Evolutionary conservation across 2,329 filamentous ascomycete genomes (phyloP), one percentile per base, ranked within the genome.

Genomic region (Sporothrix phasma): DNA sequence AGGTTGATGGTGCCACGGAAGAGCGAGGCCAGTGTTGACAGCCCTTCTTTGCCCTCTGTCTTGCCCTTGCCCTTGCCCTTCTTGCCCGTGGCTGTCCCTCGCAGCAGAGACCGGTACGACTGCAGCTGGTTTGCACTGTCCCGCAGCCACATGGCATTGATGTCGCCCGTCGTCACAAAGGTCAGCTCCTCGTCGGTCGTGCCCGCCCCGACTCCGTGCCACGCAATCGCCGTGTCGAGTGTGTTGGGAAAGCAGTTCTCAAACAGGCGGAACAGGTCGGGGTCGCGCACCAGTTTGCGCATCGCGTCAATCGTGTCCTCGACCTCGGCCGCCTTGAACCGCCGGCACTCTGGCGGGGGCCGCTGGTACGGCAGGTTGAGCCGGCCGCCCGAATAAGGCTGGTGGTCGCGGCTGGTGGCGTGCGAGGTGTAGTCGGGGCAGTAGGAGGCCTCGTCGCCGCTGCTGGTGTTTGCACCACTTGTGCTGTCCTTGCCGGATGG

Each of bases 211-310:
- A 58, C 7, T 1, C 66, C 66, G 24, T 62, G 62, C 67, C 67
- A 69, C 7, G 56, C 54, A 29, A 69, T 63, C 17, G 64, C 63
- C 34, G 67, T 69, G 49, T 69, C 67, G 24, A 90, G 75, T 0
- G 88, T 90, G 70, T 90, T 90, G 1, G 88, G 87, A 66, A 88
- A 90, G 2, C 87, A 87, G 71, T 91, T 91, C 70, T 88, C 85
- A 72, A 91, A 91, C 24, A 91, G 77, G 46, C 87, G 82, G n/a
- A 86, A 87, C 19, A 91, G 79, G 70, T 90, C 88, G 3, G 70
- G 73, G 64, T 76, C 74, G 59, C 65, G 67, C 51, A 75, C 73
- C n/a, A 69, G 58, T 22, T 65, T 65, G 64, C 69, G 72, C 68
- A 75, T 71, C 24, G 68, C 69, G 2, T 63, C 62, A 65, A 93